Base-by-base conservation (phyloP, 2,329 filamentous ascomycete genomes). In the Alternaria viburni region DNA sequence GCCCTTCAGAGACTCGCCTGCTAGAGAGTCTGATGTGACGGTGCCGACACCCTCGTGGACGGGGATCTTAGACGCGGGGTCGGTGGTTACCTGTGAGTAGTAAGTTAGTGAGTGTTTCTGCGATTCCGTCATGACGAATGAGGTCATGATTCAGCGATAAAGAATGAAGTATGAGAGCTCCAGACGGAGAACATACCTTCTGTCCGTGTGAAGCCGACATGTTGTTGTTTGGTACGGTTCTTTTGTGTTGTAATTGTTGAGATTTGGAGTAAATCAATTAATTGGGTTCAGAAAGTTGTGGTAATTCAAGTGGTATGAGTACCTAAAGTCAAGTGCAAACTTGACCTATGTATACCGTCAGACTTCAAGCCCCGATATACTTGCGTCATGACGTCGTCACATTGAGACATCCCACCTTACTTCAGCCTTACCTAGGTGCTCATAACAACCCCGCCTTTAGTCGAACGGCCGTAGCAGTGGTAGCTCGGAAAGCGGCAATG, bases 11-110 rank as follows among this genome's bases (percentile, higher is more conserved):
- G 92, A 96, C 73, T 95, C 90, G 62, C 88, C 90, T 11, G 93
- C 93, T 6, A 96, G 88, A 7, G 91, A 95, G 79, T 91, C 91
- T 13, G 86, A 82, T 47, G 86, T 81, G 1, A 95, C 85, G 25
- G 83, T 72, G 56, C 93, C 93, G 6, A 90, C 82, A 13, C 85
- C 82, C 78, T 96, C 92, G 15, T 82, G 77, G 62, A 84, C 86
- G 17, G 67, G 63, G 26, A 87, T 86, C 41, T 72, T 74, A 50
- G 82, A 76, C 62, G 77, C 74, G 56, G 84, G 82, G 74, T 87
- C 86, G 50, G 77, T 83, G 49, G 83, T 86, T 67, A 82, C 75
- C 78, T 84, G 43, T 5, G 4, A 8, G 26, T 15, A 19, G 19
- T 36, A 15, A 23, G 19, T 69, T 47, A 69, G 65, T 56, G n/a